phyloP scores from a whole-genome alignment of 192 early-diverging fungal genomes.

The Podila minutissima region DNA sequence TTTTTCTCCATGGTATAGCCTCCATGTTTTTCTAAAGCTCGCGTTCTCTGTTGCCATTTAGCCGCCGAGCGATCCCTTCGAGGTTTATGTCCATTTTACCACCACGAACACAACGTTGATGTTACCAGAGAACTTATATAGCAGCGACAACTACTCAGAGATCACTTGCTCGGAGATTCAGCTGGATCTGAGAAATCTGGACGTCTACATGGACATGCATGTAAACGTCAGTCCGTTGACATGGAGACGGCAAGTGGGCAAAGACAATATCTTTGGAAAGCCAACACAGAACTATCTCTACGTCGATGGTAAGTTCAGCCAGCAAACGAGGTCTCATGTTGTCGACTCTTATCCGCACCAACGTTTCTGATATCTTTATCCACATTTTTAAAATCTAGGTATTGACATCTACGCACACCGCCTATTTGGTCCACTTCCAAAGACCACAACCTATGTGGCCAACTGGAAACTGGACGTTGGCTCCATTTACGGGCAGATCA shows the following conservation, averaged over 20 bases:
- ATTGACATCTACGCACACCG: constrained; percentile 69
- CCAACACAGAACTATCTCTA: constrained; percentile 59
- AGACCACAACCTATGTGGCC: constrained; percentile 69
- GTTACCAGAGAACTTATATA: constrained; percentile 71
- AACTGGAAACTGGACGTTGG: constrained; percentile 75
- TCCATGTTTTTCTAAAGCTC: not conserved
- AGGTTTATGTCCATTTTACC: constrained; percentile 60
- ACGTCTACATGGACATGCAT: constrained; percentile 71
- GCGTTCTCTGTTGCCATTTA: constrained; percentile 1
- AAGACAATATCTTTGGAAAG: constrained; percentile 19
- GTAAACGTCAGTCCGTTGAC: constrained; percentile 67
- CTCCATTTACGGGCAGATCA: constrained; percentile 71
- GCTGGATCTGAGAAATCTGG: constrained; percentile 69
- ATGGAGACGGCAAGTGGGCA: constrained; percentile 50
- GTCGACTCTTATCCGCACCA: not conserved
- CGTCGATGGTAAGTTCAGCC: constrained; percentile 55
- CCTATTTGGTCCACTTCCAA: constrained; percentile 75
- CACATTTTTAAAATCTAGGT: constrained; percentile 28
- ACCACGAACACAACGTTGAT: constrained; percentile 59
- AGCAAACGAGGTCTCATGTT: not conserved
- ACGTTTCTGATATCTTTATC: not conserved
- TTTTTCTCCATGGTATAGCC: not conserved
- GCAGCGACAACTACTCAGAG: constrained; percentile 57
- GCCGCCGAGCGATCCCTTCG: constrained; percentile 61
- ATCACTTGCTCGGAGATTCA: constrained; percentile 71